Percentiles rank a stretch among this genome's conserved stretches.
phyloP scores from a whole-genome alignment of 139 green algal species.

The Chlamydomonas incerta region DNA sequence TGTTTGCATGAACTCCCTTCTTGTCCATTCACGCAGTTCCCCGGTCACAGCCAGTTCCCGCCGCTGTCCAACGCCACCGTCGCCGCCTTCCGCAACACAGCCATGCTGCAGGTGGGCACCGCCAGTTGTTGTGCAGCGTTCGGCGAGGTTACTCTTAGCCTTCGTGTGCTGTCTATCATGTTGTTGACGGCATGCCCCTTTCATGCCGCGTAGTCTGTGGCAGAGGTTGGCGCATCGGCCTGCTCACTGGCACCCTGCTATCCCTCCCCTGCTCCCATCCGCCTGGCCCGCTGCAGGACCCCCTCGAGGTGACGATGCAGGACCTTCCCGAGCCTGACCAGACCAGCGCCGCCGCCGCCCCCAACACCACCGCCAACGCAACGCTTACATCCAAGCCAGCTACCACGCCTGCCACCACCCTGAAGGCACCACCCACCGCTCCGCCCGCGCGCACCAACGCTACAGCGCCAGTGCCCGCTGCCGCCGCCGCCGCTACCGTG shows the following conservation, averaged over 20 bases:
- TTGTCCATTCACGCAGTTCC: not conserved
- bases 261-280: no score
- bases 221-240: no score
- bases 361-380: not conserved
- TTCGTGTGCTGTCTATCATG: no score
- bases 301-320: not conserved
- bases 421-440: not conserved
- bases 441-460: no score
- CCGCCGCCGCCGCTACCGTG: not conserved
- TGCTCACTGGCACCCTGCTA: no score
- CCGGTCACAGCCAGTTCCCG: conserved; percentile 13
- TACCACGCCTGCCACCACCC: not conserved
- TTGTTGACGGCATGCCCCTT: no score
- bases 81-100: not conserved
- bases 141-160: no score
- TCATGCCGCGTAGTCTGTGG: no score
- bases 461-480: not conserved
- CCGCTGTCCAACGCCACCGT: conserved; percentile 2
- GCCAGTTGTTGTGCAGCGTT: no score
- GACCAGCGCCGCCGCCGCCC: not conserved
- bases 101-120: not conserved
- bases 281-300: no score
- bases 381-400: no score
- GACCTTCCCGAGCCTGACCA: not conserved
- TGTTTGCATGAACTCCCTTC: no score